phyloP scores from a whole-genome alignment of 1,284 basidiomycete genomes.

The Fomitopsis schrenkii region DNA sequence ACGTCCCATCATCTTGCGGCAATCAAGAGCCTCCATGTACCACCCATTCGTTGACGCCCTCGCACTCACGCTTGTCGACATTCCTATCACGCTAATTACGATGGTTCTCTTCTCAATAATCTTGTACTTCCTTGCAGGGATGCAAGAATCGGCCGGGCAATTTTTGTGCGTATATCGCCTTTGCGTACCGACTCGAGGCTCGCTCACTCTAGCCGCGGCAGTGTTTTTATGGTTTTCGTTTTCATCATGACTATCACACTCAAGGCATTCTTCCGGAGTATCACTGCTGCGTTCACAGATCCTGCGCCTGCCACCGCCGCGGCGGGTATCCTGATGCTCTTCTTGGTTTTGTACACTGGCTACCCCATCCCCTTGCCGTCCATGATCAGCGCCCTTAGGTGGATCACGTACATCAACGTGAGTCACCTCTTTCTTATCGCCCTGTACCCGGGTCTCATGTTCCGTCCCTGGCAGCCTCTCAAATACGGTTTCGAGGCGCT shows the following conservation, averaged over 20 bases:
- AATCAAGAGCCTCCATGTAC: slow-evolving; percentile 53
- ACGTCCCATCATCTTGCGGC: slow-evolving; percentile 66
- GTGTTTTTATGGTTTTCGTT: slow-evolving; percentile 49
- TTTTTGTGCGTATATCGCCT: slow-evolving; percentile 44
- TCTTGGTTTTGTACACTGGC: slow-evolving; percentile 42
- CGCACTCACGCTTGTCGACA: slow-evolving; percentile 64
- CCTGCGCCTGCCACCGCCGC: slow-evolving; percentile 54
- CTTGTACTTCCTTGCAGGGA: slow-evolving; percentile 60
- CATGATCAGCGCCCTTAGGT: slow-evolving; percentile 57
- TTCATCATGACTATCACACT: slow-evolving; percentile 46
- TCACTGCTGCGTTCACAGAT: slow-evolving; percentile 47
- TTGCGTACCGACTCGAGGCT: neutral
- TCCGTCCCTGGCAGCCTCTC: slow-evolving; percentile 30
- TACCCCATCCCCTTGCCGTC: slow-evolving; percentile 44
- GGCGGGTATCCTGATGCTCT: slow-evolving; percentile 47
- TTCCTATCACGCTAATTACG: slow-evolving; percentile 56
- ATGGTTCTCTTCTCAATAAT: slow-evolving; percentile 48
- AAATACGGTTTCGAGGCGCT: slow-evolving; percentile 47
- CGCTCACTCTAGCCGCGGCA: slow-evolving; percentile 18
- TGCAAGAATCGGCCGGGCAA: slow-evolving; percentile 46
- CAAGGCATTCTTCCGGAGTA: slow-evolving; percentile 53
- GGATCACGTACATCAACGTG: slow-evolving; percentile 60
- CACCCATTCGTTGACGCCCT: slow-evolving; percentile 62
- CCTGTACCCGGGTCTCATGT: neutral
- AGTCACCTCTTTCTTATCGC: slow-evolving; percentile 2